Evolutionary conservation across 768 basidiomycete species (phyloP).

Genomic region (Boletellus ananas): DNA sequence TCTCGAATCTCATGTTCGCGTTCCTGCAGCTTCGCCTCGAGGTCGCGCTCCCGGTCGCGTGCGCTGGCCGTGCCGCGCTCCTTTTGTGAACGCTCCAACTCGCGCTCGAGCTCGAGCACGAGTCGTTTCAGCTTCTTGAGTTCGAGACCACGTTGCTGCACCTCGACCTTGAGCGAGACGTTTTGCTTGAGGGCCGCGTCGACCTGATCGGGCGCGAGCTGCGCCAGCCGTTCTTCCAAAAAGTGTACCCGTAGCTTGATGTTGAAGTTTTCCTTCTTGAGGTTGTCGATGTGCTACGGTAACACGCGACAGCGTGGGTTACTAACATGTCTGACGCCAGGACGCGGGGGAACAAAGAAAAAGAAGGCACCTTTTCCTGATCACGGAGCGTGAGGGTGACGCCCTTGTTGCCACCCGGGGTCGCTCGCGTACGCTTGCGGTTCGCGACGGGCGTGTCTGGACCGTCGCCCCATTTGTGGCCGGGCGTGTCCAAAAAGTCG

Average conservation of each 20-base stretch:
- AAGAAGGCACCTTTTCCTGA: constrained; percentile 79
- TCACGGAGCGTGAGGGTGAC: constrained; percentile 79
- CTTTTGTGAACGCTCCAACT: constrained; percentile 67
- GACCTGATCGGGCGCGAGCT: constrained; percentile 88
- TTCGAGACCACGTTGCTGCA: constrained; percentile 84
- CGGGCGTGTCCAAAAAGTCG: constrained; percentile 54
- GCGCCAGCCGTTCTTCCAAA: constrained; percentile 86
- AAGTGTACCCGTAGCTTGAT: constrained; percentile 96
- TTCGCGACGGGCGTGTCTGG: constrained; percentile 51
- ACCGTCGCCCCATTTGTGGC: constrained; percentile 46
- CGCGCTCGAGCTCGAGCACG: constrained; percentile 77
- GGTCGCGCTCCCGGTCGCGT: constrained; percentile 60
- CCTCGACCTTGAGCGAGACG: constrained; percentile 88
- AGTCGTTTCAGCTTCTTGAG: constrained; percentile 91
- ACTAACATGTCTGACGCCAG: neutral
- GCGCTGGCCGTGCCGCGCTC: constrained; percentile 38
- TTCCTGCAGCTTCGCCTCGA: constrained; percentile 74
- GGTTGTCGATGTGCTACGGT: constrained; percentile 82
- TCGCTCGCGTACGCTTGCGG: constrained; percentile 40
- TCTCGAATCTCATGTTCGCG: constrained; percentile 67
- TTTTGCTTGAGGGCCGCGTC: constrained; percentile 91
- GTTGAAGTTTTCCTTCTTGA: constrained; percentile 97
- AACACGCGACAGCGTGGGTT: neutral
- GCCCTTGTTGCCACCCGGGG: constrained; percentile 28
- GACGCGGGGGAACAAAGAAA: neutral